These are phyloP conservation scores for Nyctanthes arbortristis DNA, from an alignment of 257 asterid genomes.

Conservation along the genomic window DNA sequence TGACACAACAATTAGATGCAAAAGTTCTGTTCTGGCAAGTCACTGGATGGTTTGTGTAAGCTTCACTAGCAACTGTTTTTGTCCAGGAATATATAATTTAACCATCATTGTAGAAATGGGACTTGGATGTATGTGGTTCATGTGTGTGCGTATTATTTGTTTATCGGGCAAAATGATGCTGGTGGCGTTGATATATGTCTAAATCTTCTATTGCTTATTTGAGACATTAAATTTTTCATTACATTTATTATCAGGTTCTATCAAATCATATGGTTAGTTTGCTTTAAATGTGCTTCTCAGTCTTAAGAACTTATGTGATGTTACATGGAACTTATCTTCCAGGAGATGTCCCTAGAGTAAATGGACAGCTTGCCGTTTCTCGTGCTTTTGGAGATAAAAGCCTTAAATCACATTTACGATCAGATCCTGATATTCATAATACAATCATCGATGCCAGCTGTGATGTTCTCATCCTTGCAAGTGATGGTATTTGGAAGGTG, in stretches of 20 bases:
- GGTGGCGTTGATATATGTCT: neutral
- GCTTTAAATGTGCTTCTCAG: neutral
- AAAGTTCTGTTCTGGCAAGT: neutral
- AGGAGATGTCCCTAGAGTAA: conserved; percentile 93
- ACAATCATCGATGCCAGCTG: conserved; percentile 50
- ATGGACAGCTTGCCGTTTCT: conserved; percentile 90
- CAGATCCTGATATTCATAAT: conserved; percentile 71
- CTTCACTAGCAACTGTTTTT: neutral
- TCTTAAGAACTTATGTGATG: neutral
- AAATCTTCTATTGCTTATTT: neutral
- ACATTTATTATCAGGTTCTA: neutral
- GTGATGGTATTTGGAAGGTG: conserved; percentile 96
- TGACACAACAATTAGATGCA: neutral
- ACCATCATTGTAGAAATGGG: neutral
- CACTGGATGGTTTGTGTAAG: neutral
- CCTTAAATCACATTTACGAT: conserved; percentile 72
- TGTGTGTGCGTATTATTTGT: neutral
- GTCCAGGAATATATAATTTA: neutral
- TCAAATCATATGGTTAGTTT: neutral
- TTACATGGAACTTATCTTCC: conserved; percentile 13
- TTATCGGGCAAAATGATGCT: neutral
- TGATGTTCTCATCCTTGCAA: conserved; percentile 85
- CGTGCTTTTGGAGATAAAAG: conserved; percentile 96
- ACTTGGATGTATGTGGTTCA: neutral
- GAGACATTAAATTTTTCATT: neutral